Evolutionary conservation across 371 early-diverging fungal genomes (phyloP), one percentile per base, ranked within the genome.

Genomic region (Saksenaea vasiformis): DNA sequence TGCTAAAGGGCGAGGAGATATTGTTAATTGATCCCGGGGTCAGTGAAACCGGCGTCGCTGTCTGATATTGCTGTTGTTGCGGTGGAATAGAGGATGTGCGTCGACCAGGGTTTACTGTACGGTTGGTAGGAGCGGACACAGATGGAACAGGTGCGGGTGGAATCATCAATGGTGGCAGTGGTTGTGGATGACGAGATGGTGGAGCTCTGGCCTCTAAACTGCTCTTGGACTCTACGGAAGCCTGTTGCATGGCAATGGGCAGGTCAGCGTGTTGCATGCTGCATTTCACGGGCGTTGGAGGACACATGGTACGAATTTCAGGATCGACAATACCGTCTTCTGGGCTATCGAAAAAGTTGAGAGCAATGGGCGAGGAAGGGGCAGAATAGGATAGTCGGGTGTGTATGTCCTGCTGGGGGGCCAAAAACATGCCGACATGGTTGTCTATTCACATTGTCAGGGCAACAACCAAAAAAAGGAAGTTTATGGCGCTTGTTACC

Each of bases 161-260:
- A 28, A 72, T 72, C 28, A 73, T 70, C 38, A 73, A 67, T 3
- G 73, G 73, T 28, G 73, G 60, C 22, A 73, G 44, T 14, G 72
- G 72, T 44, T 68, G 72, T 5, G 73, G 73, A 60, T 68, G 69
- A 13, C 65, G 64, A 35, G 51, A 47, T 0, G 51, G 51, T 22
- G 22, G 11, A 22, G 51, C 51, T 11, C 24, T 47, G 22, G 51
- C n/a, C 10, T 22, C 51, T 17, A 47, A 47, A 22, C 22, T 22
- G 10, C 51, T 47, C 22, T 47, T 47, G 9, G 51, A 47, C 22
- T 17, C 51, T 22, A 64, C 63, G 47, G 47, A 68, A 13, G 70
- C 66, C 26, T 70, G 70, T 26, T 63, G 63, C 70, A 66, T 70
- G 37, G 28, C 14, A 26, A 65, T 36, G 11, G 70, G 68, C 2